These are phyloP conservation scores for Cytidiella melzeri DNA, from an alignment of 768 basidiomycete species.

Conservation along the genomic window DNA sequence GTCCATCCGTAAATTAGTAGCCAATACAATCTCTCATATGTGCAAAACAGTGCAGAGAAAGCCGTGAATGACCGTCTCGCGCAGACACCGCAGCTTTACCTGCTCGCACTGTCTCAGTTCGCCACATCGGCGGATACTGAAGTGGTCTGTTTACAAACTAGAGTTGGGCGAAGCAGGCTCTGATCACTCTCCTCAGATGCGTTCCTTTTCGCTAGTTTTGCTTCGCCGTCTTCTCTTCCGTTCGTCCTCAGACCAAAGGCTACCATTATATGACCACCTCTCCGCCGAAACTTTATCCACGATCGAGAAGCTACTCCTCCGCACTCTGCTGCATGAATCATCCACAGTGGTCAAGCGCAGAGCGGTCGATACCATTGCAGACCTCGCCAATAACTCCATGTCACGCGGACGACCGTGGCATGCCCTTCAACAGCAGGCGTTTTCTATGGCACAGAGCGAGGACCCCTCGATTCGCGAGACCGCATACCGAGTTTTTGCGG, in stretches of 20 bases:
- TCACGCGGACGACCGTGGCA: slow-evolving; percentile 75
- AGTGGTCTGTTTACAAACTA: slow-evolving; percentile 49
- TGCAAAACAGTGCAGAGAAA: slow-evolving; percentile 55
- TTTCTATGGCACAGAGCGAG: slow-evolving; percentile 49
- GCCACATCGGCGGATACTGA: slow-evolving; percentile 73
- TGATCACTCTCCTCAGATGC: slow-evolving; percentile 47
- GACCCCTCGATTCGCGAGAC: slow-evolving; percentile 26
- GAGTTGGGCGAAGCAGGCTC: background rate
- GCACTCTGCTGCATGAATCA: slow-evolving; percentile 60
- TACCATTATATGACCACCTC: slow-evolving; percentile 70
- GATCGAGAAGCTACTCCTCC: slow-evolving; percentile 67
- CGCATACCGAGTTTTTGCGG: slow-evolving; percentile 67
- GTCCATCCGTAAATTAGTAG: background rate
- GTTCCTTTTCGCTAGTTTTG: slow-evolving; percentile 77
- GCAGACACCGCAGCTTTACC: slow-evolving; percentile 72
- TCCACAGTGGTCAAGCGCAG: slow-evolving; percentile 56
- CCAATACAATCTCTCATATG: slow-evolving; percentile 2
- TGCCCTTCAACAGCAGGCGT: slow-evolving; percentile 65
- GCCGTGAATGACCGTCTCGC: slow-evolving; percentile 77
- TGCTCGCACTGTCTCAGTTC: slow-evolving; percentile 75
- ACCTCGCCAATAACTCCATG: slow-evolving; percentile 74
- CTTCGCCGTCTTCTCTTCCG: slow-evolving; percentile 76
- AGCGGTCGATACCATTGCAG: slow-evolving; percentile 69
- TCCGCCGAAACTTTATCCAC: slow-evolving; percentile 58
- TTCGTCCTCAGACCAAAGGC: slow-evolving; percentile 26